Evolutionary conservation across 2,329 filamentous ascomycete genomes (phyloP).

Genomic region (Penicillium crustosum): DNA sequence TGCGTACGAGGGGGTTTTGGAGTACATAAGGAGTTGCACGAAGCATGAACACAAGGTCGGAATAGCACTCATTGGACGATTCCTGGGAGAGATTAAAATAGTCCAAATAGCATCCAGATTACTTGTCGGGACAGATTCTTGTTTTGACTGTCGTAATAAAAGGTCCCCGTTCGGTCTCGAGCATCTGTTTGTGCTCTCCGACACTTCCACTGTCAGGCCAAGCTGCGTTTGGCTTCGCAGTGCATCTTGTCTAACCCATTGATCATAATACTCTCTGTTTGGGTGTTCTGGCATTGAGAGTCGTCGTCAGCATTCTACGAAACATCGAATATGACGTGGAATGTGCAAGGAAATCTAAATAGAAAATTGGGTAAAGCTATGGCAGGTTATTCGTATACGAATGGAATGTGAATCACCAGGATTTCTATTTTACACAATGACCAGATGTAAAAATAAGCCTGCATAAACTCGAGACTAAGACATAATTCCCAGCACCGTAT

Average conservation of each 20-base stretch:
- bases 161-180: conserved; percentile 1
- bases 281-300: too few relatives aligned
- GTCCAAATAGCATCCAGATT: background rate
- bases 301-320: conserved; percentile 3
- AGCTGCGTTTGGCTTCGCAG: background rate
- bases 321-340: conserved; percentile 1
- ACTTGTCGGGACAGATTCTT: conserved; percentile 4
- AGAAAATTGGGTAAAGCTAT: too few relatives aligned
- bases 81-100: conserved; percentile 13
- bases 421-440: background rate
- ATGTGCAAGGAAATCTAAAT: background rate
- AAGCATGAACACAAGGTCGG: conserved; percentile 13
- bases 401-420: background rate
- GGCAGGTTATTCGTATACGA: background rate
- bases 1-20: background rate
- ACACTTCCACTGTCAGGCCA: conserved; percentile 8
- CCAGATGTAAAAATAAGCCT: background rate
- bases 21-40: conserved; percentile 8
- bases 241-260: background rate
- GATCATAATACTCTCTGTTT: background rate
- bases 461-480: background rate
- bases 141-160: conserved; percentile 6
- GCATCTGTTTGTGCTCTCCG: conserved; percentile 16
- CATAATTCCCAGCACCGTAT: background rate
- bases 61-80: conserved; percentile 18